Evolutionary conservation across 2,329 filamentous ascomycete genomes (phyloP).

Genomic region (Colletotrichum melonis): DNA sequence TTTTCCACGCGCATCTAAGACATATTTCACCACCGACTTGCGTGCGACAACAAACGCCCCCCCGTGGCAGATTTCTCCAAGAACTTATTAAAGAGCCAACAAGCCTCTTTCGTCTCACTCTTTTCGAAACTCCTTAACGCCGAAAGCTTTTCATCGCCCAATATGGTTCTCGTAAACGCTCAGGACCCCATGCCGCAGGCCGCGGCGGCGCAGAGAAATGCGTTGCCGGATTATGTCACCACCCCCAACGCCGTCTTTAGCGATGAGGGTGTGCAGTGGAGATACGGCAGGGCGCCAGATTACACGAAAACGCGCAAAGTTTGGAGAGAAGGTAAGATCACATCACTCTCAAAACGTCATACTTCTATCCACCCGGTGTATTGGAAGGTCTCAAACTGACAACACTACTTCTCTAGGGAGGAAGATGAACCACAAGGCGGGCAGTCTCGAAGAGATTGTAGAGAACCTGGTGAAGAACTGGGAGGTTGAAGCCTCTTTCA

Average conservation of each 20-base stretch:
- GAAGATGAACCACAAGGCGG: conserved; percentile 63
- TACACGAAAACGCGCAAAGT: conserved; percentile 72
- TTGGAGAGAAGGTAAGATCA: conserved; percentile 64
- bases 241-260: conserved; percentile 29
- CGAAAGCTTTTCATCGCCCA: not conserved
- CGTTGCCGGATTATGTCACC: conserved; percentile 27
- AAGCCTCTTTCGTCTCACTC: not conserved
- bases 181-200: conserved; percentile 19
- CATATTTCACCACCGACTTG: not conserved
- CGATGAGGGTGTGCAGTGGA: conserved; percentile 27
- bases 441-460: conserved; percentile 69
- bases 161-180: conserved; percentile 18
- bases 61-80: not conserved
- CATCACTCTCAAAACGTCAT: not conserved
- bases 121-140: not conserved
- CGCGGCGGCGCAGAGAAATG: not conserved
- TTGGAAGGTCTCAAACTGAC: not conserved
- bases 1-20: conserved; percentile 23
- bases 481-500: conserved; percentile 79
- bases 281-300: conserved; percentile 56
- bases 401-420: conserved; percentile 59
- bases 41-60: conserved; percentile 1
- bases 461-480: conserved; percentile 80
- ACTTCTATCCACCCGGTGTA: not conserved
- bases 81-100: conserved; percentile 6